Base-by-base conservation (phyloP, 2,329 filamentous ascomycete genomes). In the Aulographum hederae region DNA sequence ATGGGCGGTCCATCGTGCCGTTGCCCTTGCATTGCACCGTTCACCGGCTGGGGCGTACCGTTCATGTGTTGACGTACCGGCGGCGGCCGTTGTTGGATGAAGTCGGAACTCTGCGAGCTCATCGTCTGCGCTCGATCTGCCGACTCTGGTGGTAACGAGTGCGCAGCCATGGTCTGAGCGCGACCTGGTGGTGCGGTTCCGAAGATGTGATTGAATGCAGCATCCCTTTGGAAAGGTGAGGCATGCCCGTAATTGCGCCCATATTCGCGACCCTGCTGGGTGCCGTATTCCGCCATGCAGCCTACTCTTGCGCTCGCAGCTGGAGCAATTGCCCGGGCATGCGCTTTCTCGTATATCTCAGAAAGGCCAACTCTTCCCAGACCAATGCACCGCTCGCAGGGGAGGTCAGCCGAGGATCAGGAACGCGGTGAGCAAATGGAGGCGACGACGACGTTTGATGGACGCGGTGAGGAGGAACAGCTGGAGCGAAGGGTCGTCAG, bases 151-250 rank as follows among this genome's bases (percentile, higher is more conserved):
- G 69, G 70, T 36, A 63, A 57, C 19, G 76, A 67, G 40, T 82
- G 75, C 34, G 79, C 84, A 40, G 76, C 89, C 84, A 95, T 94
- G 17, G 86, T 94, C 49, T 94, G 85, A 35, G 85, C 91, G 52
- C 89, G 77, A 36, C 86, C 86, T 29, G 82, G 82, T 40, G 81
- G 84, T 41, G 80, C 69, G 41, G 73, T 74, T 43, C 86, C 89
- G 52, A 95, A 98, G 50, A 95, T 95, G 58, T 86, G 86, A 42
- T 79, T 82, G 56, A 91, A 98, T 41, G 86, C 89, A 43, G 82
- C 81, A 69, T 98, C 85, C 58, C 89, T 78, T 57, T 89, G 80
- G 47, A 56, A 56, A 37, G 63, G 58, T 26, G 65, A 58, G 32
- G 64, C 52, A 48, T 62, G 60, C 38, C 61, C 25, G 50, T 69